These are phyloP conservation scores for Dendrocalamus sinicus DNA, from an alignment of 176 grass and related monocot species.

Conservation along the genomic window DNA sequence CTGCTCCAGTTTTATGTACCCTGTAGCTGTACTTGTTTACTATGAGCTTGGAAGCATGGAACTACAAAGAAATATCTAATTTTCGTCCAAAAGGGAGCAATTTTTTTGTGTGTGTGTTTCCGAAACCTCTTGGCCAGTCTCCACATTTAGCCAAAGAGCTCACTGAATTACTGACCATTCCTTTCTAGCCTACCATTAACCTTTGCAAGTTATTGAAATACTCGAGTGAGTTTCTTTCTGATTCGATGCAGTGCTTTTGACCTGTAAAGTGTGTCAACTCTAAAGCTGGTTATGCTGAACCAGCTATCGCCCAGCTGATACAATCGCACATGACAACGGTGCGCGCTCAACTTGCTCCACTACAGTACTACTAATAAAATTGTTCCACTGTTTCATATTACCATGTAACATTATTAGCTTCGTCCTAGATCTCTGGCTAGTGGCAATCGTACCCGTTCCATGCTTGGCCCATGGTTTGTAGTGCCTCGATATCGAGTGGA, in stretches of 20 bases:
- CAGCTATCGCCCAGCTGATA: neutral
- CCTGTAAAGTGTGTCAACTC: constrained; percentile 16
- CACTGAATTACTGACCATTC: neutral
- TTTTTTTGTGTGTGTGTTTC: neutral
- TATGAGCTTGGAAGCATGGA: neutral
- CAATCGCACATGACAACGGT: neutral
- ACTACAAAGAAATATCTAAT: neutral
- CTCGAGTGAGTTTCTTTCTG: neutral
- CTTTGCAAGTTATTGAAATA: neutral
- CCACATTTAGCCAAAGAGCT: neutral
- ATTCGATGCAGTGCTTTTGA: constrained; percentile 8
- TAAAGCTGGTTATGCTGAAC: neutral
- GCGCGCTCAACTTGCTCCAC: neutral
- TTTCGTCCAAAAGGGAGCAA: neutral
- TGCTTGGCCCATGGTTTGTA: constrained; percentile 32
- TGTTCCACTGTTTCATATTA: neutral
- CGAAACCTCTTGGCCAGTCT: neutral
- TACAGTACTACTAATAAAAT: neutral
- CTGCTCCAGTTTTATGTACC: neutral
- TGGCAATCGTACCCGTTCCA: neutral
- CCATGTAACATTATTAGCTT: neutral
- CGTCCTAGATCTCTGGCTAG: neutral
- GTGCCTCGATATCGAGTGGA: constrained; percentile 23
- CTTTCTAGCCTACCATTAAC: neutral
- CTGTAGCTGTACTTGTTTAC: neutral